phyloP scores from a whole-genome alignment of 257 asterid genomes.

The Ocimum tenuiflorum region DNA sequence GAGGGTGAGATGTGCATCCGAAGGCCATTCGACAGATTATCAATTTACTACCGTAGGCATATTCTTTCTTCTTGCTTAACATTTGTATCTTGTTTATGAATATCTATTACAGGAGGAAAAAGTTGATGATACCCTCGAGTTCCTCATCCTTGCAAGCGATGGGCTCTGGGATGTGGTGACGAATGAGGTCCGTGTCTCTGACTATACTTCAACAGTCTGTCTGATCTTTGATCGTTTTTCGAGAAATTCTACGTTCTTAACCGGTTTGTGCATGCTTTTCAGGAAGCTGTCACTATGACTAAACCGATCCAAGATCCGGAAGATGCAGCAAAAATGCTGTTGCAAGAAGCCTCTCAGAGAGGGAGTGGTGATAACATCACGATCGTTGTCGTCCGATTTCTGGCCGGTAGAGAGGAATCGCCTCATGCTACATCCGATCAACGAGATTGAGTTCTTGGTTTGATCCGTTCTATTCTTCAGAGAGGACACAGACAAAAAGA shows the following conservation, averaged over 20 bases:
- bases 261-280: neutral
- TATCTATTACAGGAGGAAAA: slow-evolving; percentile 54
- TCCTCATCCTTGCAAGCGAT: slow-evolving; percentile 91
- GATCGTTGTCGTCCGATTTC: slow-evolving; percentile 69
- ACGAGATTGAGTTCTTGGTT: slow-evolving; percentile 4
- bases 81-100: too few species aligned
- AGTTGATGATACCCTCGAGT: slow-evolving; percentile 77
- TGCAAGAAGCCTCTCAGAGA: slow-evolving; percentile 87
- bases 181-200: neutral
- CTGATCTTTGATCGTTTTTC: too few species aligned
- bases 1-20: too few species aligned
- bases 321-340: slow-evolving; percentile 78
- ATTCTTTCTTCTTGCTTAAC: neutral
- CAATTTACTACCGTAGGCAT: neutral
- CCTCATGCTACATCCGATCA: slow-evolving; percentile 40
- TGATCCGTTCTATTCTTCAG: neutral
- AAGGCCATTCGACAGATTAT: too few species aligned
- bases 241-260: too few species aligned
- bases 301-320: slow-evolving; percentile 79
- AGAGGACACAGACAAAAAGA: neutral
- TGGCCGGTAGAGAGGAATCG: slow-evolving; percentile 38
- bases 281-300: slow-evolving; percentile 90
- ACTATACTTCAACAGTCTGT: neutral
- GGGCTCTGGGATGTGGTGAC: slow-evolving; percentile 96
- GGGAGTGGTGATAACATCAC: slow-evolving; percentile 94